Base-by-base conservation (phyloP, 139 green algal genomes). In the Closterium sp. region DNA sequence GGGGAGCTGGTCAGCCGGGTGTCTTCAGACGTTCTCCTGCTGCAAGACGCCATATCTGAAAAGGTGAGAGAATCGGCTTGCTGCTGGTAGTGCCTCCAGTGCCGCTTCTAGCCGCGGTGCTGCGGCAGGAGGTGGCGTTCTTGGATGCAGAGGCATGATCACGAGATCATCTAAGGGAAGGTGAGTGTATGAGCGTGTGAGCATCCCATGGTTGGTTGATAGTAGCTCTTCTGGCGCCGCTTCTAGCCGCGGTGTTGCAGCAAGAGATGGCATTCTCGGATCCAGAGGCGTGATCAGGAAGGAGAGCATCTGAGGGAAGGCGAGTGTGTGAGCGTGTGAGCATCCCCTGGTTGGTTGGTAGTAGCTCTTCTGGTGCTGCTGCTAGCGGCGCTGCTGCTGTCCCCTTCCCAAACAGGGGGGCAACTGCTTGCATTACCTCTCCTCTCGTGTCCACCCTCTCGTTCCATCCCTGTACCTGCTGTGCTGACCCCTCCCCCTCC, bases 231-330 rank as follows among this genome's bases (percentile, higher is more conserved):
- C n/a, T n/a, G n/a, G n/a, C n/a, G n/a, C n/a, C n/a, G n/a, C n/a
- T n/a, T n/a, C n/a, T n/a, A n/a, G 21, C 25, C 25, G 36, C 88
- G n/a, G 36, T 93, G n/a, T 21, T 93, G 69, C 92, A 92, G 86
- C 90, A 93, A 34, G 90, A 93, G 16, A n/a, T 93, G 10, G 90
- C 30, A n/a, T 93, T 85, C 83, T 93, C 92, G 19, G 90, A 93
- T 43, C 88, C 38, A 10, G 64, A 93, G 43, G 33, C 55, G 12
- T 81, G 87, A 7, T 32, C 38, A 36, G 10, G n/a, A n/a, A n/a
- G n/a, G 85, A 92, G 34, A 93, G 85, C 69, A 35, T 93, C 31
- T 12, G 12, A 19, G 28, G 81, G 28, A 19, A 19, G 23, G 28
- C n/a, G 28, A 8, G n/a, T 76, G n/a, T 85, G 10, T 19, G 16